phyloP scores from a whole-genome alignment of 176 grass and related monocot genomes.

The Zoysia japonica region DNA sequence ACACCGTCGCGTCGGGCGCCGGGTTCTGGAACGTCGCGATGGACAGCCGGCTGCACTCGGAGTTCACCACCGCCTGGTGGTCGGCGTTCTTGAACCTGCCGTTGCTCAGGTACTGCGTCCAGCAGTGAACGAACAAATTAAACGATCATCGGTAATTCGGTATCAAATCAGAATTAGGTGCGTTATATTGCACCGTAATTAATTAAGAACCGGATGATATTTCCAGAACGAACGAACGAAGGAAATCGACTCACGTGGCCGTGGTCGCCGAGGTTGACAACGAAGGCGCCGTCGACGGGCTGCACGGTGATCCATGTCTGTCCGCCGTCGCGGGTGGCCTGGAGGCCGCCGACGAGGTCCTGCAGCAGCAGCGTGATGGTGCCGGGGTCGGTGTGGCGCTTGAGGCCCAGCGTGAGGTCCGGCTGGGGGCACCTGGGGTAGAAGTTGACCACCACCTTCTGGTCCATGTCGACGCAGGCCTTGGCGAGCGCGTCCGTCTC shows the following conservation, averaged over 20 bases:
- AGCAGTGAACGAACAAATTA: no score
- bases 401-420: constrained; percentile 85
- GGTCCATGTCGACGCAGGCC: constrained; percentile 90
- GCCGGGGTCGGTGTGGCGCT: constrained; percentile 88
- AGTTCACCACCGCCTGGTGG: constrained; percentile 94
- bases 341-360: constrained; percentile 94
- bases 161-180: no score
- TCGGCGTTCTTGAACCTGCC: constrained; percentile 93
- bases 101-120: constrained; percentile 75
- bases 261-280: constrained; percentile 96
- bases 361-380: constrained; percentile 93
- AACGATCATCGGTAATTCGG: no score
- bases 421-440: constrained; percentile 95
- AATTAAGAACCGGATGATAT: no score
- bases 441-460: constrained; percentile 95
- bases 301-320: constrained; percentile 86
- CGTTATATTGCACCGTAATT: no score
- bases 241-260: constrained; percentile 49
- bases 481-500: constrained; percentile 57
- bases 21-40: constrained; percentile 96
- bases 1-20: constrained; percentile 69
- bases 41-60: constrained; percentile 64
- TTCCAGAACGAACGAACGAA: neutral
- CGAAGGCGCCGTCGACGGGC: constrained; percentile 68
- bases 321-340: constrained; percentile 83